A percentile compares a stretch with the other conserved stretches of the same genome.
Evolutionary conservation across 1,284 basidiomycete species (phyloP).

Genomic region (Hymenochaete sp.): DNA sequence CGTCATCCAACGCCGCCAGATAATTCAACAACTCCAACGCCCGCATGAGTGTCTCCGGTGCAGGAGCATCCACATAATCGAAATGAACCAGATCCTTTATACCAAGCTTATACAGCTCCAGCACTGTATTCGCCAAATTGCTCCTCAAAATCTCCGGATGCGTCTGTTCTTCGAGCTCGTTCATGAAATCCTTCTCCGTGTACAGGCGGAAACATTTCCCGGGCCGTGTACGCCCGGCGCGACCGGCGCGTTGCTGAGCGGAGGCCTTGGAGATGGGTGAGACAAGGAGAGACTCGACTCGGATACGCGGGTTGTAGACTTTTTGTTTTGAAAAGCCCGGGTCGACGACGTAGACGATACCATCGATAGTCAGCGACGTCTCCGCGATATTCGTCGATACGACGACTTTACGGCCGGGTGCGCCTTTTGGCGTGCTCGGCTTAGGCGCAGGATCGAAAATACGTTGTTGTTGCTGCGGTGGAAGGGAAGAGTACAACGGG

Average conservation of each 20-base stretch:
- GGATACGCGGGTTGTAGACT: conserved; percentile 93
- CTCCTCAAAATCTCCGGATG: conserved; percentile 92
- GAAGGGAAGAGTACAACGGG: conserved; percentile 90
- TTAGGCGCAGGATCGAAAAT: conserved; percentile 88
- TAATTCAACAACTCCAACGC: conserved; percentile 93
- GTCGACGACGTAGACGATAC: conserved; percentile 98
- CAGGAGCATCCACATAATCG: conserved; percentile 95
- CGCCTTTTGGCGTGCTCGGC: conserved; percentile 53
- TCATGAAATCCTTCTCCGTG: conserved; percentile 96
- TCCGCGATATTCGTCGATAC: conserved; percentile 98
- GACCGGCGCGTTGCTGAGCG: conserved; percentile 92
- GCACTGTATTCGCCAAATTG: conserved; percentile 89
- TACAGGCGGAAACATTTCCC: conserved; percentile 98
- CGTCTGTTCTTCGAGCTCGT: conserved; percentile 91
- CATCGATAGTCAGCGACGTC: conserved; percentile 96
- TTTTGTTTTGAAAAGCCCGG: conserved; percentile 98
- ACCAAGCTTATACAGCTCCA: conserved; percentile 92
- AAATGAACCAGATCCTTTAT: conserved; percentile 88
- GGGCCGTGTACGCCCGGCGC: conserved; percentile 91
- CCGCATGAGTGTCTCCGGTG: conserved; percentile 97
- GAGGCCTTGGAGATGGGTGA: conserved; percentile 95
- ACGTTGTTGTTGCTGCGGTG: conserved; percentile 87
- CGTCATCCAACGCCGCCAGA: conserved; percentile 88
- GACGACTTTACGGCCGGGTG: conserved; percentile 89
- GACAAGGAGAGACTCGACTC: conserved; percentile 91